Conservation (phyloP, 2,329 filamentous ascomycete genomes). For the Trichoderma sp. region DNA sequence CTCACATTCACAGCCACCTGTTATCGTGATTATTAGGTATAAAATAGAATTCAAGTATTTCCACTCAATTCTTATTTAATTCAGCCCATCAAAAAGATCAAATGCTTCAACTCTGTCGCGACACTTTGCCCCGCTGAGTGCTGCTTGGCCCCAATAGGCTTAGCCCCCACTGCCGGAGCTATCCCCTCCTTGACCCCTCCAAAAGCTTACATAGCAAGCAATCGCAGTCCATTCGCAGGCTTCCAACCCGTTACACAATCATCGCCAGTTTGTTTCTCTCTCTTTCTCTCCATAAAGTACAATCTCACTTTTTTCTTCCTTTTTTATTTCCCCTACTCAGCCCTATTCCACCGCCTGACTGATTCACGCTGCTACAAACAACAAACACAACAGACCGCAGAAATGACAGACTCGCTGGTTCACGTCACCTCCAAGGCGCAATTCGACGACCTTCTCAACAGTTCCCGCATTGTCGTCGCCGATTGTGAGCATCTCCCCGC, state of each 20-base stretch:
- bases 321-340: background rate
- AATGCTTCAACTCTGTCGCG: background rate
- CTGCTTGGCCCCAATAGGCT: conserved; percentile 1
- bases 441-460: conserved; percentile 67
- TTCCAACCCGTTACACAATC: conserved; percentile 11
- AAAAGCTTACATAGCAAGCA: background rate
- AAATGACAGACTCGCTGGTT: conserved; percentile 35
- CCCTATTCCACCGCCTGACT: background rate
- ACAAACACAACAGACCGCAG: background rate
- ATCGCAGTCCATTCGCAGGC: background rate
- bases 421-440: conserved; percentile 55
- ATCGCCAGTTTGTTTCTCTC: background rate
- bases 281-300: background rate
- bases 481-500: conserved; percentile 72
- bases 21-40: background rate
- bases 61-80: background rate
- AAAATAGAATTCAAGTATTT: no score
- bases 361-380: background rate
- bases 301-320: background rate
- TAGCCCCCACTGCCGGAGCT: background rate
- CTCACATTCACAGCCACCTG: background rate
- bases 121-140: background rate
- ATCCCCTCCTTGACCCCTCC: background rate
- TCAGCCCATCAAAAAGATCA: background rate
- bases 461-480: conserved; percentile 77